A percentile compares a stretch with the other conserved stretches of the same genome.
phyloP scores from a whole-genome alignment of 495 filamentous ascomycete species.

The Penicillium atrosanguineum region DNA sequence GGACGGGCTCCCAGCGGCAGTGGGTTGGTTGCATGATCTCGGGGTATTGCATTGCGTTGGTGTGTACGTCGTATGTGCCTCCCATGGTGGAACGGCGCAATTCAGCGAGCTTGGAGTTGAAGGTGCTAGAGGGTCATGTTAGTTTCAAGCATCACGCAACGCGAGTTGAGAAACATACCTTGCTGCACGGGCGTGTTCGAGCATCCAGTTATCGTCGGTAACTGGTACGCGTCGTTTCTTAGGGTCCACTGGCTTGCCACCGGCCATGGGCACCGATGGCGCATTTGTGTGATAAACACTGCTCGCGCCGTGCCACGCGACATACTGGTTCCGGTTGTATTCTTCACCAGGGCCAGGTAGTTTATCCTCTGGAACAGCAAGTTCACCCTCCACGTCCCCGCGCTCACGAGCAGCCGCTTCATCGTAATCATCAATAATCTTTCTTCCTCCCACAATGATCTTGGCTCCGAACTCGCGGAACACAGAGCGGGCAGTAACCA shows the following conservation, averaged over 20 bases:
- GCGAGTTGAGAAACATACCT: slow-evolving; percentile 54
- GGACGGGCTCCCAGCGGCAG: slow-evolving; percentile 71
- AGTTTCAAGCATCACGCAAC: slow-evolving; percentile 13
- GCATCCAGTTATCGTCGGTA: slow-evolving; percentile 97
- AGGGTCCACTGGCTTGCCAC: slow-evolving; percentile 64
- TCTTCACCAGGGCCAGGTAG: slow-evolving; percentile 66
- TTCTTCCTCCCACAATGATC: slow-evolving; percentile 87
- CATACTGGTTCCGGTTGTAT: slow-evolving; percentile 95
- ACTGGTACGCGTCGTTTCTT: slow-evolving; percentile 85
- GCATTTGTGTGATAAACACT: slow-evolving; percentile 85
- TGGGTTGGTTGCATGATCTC: slow-evolving; percentile 87
- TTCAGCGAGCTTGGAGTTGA: slow-evolving; percentile 67
- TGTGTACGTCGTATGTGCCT: slow-evolving; percentile 90
- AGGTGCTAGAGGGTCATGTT: slow-evolving; percentile 56
- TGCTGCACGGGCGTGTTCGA: slow-evolving; percentile 87
- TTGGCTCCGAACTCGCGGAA: slow-evolving; percentile 94
- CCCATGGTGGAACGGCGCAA: slow-evolving; percentile 64
- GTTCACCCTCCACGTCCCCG: slow-evolving; percentile 83
- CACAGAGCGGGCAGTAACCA: slow-evolving; percentile 93
- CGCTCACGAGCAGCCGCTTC: slow-evolving; percentile 71
- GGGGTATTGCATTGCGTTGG: slow-evolving; percentile 85
- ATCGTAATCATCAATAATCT: slow-evolving; percentile 87
- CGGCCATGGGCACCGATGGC: slow-evolving; percentile 72
- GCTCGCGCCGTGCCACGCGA: slow-evolving; percentile 96
- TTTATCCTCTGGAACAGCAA: slow-evolving; percentile 82